Evolutionary conservation across 345 rosid species (phyloP), one percentile per base, ranked within the genome.

Genomic region (Gossypium sturtianum): DNA sequence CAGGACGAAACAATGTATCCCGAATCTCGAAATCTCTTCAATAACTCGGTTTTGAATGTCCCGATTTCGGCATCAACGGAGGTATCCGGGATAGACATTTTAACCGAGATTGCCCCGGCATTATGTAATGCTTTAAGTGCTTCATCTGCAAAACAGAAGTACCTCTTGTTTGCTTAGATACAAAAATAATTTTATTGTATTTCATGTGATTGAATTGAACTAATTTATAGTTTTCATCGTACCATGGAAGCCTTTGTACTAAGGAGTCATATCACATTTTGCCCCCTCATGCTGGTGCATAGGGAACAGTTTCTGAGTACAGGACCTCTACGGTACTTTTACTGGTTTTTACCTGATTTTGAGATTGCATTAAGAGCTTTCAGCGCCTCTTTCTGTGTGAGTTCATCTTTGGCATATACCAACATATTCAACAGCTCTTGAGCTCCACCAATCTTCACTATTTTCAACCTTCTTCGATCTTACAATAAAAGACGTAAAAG

Each of bases 281-380:
- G 38, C 6, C 38, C 5, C 1, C 6, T 29, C 6, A 27, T 29
- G 6, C 5, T 29, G 38, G 5, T 29, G 38, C 34, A 27, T 27
- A 3, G 34, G 34, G 34, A 27, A 0, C 0, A 27, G 4, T 2
- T 27, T 27, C 4, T 27, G 3, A 27, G 34, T 27, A 27, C 4
- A 27, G 0, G 4, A 27, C 34, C 0, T 27, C 34, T 27, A 27
- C 0, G 34, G 6, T 29, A 29, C 23, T 29, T 29, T 29, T 29
- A 29, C 34, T 29, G 34, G 38, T 3, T 29, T 29, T 29, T 29
- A 84, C 97, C 91, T 84, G 97, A 86, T 51, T 48, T 74, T 48
- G 97, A 88, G 76, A 92, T 27, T 47, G 97, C 93, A 72, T 76
- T 79, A 16, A 94, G 88, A 73, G 98, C 93, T 79, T 82, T 88